Evolutionary conservation across 169 alveolate genomes (phyloP).

Genomic region (Plasmodium gallinaceum): DNA sequence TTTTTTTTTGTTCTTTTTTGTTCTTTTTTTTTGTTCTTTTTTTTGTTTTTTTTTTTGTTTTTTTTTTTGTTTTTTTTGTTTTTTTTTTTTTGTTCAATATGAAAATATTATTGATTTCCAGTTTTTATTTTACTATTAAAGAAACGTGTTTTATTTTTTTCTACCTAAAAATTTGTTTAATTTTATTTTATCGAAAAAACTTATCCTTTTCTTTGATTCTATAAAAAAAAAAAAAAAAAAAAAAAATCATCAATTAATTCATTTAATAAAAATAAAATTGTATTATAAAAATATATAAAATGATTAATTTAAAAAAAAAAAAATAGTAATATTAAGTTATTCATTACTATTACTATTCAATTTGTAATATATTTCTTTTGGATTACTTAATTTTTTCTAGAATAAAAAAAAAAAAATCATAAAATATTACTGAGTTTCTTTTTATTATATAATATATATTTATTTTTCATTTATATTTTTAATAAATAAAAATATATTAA

Average conservation of each 20-base stretch:
- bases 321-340: too few species aligned
- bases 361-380: conserved; percentile 21
- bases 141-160: too few species aligned
- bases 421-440: too few species aligned
- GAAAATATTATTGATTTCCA: background rate
- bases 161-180: conserved; percentile 44
- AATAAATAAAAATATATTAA: too few species aligned
- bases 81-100: background rate
- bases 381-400: conserved; percentile 1
- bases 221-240: background rate
- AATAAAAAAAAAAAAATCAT: conserved; percentile 17
- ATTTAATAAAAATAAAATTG: too few species aligned
- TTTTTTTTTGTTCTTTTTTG: too few species aligned
- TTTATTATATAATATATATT: too few species aligned
- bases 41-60: conserved; percentile 6
- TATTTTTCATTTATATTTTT: too few species aligned
- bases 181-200: conserved; percentile 61
- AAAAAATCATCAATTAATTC: background rate
- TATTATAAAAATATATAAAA: too few species aligned
- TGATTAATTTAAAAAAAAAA: too few species aligned
- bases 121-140: conserved; percentile 16
- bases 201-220: conserved; percentile 5
- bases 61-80: background rate
- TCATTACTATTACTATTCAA: conserved; percentile 14
- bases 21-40: background rate